Base-by-base conservation (phyloP, 1,284 basidiomycete species). In the Austropuccinia psidii region DNA sequence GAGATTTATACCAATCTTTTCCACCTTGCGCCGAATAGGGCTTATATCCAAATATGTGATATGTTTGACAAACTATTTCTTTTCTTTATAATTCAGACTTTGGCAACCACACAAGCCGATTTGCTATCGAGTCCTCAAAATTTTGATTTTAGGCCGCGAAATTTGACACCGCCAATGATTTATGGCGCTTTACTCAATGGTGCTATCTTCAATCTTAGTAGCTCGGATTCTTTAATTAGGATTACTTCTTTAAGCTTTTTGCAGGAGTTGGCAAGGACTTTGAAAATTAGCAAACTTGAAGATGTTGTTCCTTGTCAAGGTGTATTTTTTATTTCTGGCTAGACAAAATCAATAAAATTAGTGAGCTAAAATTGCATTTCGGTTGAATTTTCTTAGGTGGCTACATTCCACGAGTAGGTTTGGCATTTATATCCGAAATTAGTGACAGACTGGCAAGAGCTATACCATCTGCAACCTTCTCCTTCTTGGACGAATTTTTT, bases 401-500 rank as follows among this genome's bases (percentile, higher is more conserved):
- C 47, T 87, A 88, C 75, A 85, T 91, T 73, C 89, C 90, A n/a
- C 85, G 86, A 15, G 87, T 90, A 77, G 84, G 88, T 2, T 83
- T 85, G 41, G 81, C 85, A 0, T 90, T 90, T 76, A 85, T 88
- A 19, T 80, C 83, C 17, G 83, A 84, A 74, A 81, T 93, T 47
- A 92, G 90, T 80, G 87, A 88, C 75, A 85, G 85, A 43, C 82
- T 94, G 9, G 87, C 92, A 0, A 82, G 83, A 1, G 88, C 88
- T 77, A 86, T 86, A 8, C 90, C 91, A 11, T 86, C 90, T 35
- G 82, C 93, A 54, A 93, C 91, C 0, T 83, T 94, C 24, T 91
- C 93, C 80, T 91, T 94, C 81, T 83, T 94, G 70, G 86, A 87
- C 24, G 91, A 93, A 81, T 89, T 93, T 61, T 86, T 86, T 57